Evolutionary conservation across 208 protist genomes (phyloP).

Genomic region (Blastocrithidia nonstop): DNA sequence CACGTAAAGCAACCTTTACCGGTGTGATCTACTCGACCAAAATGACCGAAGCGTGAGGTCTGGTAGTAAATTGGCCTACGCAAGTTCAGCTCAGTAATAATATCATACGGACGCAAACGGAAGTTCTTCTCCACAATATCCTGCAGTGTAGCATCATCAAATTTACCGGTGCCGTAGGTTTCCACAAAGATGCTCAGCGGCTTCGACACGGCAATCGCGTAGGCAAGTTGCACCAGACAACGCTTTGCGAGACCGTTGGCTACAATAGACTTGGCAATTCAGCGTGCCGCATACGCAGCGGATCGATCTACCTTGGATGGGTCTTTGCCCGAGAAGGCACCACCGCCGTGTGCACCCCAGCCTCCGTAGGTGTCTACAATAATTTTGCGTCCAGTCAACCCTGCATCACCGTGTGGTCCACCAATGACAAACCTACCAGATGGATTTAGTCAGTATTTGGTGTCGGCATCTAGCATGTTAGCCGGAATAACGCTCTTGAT

Average conservation of each 20-base stretch:
- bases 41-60: conserved; percentile 98
- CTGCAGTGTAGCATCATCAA: conserved; percentile 51
- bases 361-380: conserved; percentile 99
- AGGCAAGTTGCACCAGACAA: conserved; percentile 96
- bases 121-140: conserved; percentile 96
- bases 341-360: conserved; percentile 99
- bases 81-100: conserved; percentile 95
- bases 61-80: conserved; percentile 93
- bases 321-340: conserved; percentile 99
- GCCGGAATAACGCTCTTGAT: conserved; percentile 91
- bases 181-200: conserved; percentile 98
- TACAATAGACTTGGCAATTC: conserved; percentile 99
- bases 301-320: conserved; percentile 99
- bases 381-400: conserved; percentile 99
- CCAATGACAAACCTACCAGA: conserved; percentile 98
- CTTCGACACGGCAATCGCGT: conserved; percentile 97
- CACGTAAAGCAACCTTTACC: conserved; percentile 92
- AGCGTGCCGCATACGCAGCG: conserved; percentile 96
- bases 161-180: conserved; percentile 94
- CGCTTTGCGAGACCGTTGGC: conserved; percentile 86
- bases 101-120: conserved; percentile 94
- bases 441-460: conserved; percentile 98
- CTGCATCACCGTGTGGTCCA: conserved; percentile 98
- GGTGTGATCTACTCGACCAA: conserved; percentile 89
- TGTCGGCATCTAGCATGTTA: conserved; percentile 89